A percentile compares a stretch with the other conserved stretches of the same genome.
phyloP scores from a whole-genome alignment of 148 eudicot species.

The Limonium bicolor region DNA sequence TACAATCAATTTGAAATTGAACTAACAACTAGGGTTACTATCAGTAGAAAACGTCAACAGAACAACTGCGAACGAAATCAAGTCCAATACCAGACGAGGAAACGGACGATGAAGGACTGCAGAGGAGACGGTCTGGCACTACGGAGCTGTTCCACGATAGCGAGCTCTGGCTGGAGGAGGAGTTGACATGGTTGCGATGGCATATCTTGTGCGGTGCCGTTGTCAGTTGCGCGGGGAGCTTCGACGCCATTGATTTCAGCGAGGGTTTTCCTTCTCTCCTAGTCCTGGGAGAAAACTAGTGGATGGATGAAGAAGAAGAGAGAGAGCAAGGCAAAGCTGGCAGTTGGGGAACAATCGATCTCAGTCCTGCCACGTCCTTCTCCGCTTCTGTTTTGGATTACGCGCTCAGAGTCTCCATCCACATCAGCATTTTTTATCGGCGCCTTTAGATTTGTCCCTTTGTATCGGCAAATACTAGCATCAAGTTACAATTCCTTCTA shows the following conservation, averaged over 20 bases:
- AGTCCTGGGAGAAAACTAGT: background rate
- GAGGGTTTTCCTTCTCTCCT: background rate
- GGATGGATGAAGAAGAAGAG: slow-evolving; percentile 1
- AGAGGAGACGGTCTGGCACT: slow-evolving; percentile 13
- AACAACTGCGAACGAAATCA: too few species aligned
- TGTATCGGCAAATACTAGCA: too few species aligned
- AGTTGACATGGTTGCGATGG: slow-evolving; percentile 4
- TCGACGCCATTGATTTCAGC: slow-evolving; percentile 32
- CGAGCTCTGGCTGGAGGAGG: slow-evolving; percentile 9
- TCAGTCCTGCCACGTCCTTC: slow-evolving; percentile 41
- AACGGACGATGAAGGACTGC: slow-evolving; percentile 11
- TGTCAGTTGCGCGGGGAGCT: slow-evolving; percentile 31
- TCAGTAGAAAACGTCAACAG: too few species aligned
- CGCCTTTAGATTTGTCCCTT: too few species aligned
- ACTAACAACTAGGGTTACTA: too few species aligned
- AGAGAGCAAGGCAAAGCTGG: background rate
- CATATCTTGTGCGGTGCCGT: slow-evolving; percentile 17
- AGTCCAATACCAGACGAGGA: slow-evolving; percentile 14
- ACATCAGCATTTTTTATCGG: too few species aligned
- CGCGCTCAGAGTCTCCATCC: too few species aligned
- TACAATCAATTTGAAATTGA: too few species aligned
- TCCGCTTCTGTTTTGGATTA: slow-evolving; percentile 19
- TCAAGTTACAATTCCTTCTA: too few species aligned
- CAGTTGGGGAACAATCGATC: slow-evolving; percentile 17
- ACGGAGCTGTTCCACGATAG: slow-evolving; percentile 36